Evolutionary conservation across 2,329 filamentous ascomycete species (phyloP).

Genomic region (Penicillium sp.): DNA sequence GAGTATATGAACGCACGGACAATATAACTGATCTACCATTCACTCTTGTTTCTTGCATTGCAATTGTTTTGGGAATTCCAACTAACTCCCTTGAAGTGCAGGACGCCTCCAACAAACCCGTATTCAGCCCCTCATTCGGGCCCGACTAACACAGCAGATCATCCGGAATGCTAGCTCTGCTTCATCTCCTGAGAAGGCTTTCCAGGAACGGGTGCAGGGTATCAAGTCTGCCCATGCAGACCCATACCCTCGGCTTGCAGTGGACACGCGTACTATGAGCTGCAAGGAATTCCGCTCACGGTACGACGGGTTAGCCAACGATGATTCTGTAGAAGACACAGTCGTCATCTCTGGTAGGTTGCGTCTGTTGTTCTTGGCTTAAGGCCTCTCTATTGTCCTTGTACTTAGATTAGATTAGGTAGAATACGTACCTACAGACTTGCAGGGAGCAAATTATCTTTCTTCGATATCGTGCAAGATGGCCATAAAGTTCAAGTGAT

Average conservation of each 20-base stretch:
- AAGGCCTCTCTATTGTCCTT: conserved; percentile 18
- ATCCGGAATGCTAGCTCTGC: conserved; percentile 27
- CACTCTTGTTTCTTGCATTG: conserved; percentile 15
- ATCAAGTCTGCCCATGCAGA: conserved; percentile 35
- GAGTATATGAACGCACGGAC: conserved; percentile 44
- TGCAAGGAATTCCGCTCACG: conserved; percentile 38
- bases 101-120: conserved; percentile 17
- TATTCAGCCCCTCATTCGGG: conserved; percentile 3
- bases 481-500: conserved; percentile 73
- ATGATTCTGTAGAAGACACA: conserved; percentile 42
- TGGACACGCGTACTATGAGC: conserved; percentile 31
- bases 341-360: conserved; percentile 47
- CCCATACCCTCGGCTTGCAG: conserved; percentile 40
- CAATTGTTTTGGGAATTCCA: conserved; percentile 2
- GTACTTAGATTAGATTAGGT: conserved; percentile 57
- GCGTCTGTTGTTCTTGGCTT: conserved; percentile 24
- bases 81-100: conserved; percentile 31
- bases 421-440: conserved; percentile 72
- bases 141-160: conserved; percentile 21
- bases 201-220: conserved; percentile 39
- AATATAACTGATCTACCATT: conserved; percentile 15
- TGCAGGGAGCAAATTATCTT: conserved; percentile 75
- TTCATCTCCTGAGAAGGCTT: conserved; percentile 34
- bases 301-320: conserved; percentile 38
- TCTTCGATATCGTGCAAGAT: conserved; percentile 76